Evolutionary conservation across 345 rosid genomes (phyloP).

Genomic region (Salix viminalis): DNA sequence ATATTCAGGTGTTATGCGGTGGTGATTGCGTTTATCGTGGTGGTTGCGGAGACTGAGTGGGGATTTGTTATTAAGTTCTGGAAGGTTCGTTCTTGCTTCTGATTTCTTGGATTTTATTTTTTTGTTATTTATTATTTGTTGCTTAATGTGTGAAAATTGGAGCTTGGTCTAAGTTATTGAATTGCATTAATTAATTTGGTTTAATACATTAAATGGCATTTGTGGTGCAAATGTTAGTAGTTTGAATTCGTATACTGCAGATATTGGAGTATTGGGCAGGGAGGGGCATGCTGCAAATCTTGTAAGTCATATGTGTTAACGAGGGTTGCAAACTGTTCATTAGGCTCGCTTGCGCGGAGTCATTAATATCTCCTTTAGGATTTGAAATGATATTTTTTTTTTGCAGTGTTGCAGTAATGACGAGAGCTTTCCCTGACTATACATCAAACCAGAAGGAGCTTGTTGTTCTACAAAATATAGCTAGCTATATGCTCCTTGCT

Average conservation of each 20-base stretch:
- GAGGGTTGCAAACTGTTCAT: no score
- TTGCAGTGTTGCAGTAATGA: conserved; percentile 92
- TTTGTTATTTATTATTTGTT: no score
- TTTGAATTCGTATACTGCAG: conserved; percentile 33
- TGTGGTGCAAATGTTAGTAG: no score
- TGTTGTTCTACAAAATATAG: conserved; percentile 70
- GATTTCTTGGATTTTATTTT: background rate
- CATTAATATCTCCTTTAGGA: no score
- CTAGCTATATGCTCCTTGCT: conserved; percentile 83
- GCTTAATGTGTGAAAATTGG: background rate
- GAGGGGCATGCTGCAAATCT: conserved; percentile 98
- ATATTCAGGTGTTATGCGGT: conserved; percentile 91
- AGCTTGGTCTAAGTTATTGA: background rate
- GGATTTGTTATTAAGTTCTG: conserved; percentile 58
- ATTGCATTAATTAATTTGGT: no score
- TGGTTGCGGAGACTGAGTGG: conserved; percentile 93
- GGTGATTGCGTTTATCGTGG: conserved; percentile 58
- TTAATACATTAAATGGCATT: no score
- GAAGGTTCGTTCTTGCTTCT: conserved; percentile 38
- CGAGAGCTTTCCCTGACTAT: conserved; percentile 85
- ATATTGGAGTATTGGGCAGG: conserved; percentile 89
- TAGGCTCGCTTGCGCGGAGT: no score
- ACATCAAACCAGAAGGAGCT: conserved; percentile 41
- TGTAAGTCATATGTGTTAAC: conserved; percentile 46
- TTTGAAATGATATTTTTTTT: background rate